These are phyloP conservation scores for Epichloe typhina DNA, from an alignment of 2,329 filamentous ascomycete genomes.

Conservation along the genomic window DNA sequence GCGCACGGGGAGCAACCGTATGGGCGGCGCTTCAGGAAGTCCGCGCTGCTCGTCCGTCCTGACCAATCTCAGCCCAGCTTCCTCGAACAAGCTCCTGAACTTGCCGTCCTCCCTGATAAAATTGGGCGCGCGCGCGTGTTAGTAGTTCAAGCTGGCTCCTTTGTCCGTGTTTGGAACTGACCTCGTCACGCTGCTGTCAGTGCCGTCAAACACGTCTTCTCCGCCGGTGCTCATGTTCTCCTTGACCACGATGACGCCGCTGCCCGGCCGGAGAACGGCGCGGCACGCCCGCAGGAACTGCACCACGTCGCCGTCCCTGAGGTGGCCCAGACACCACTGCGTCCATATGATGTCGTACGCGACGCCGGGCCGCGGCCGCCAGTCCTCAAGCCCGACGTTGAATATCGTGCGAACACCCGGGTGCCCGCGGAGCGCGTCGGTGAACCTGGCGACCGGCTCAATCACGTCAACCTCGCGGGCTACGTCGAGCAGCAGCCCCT, in stretches of 20 bases:
- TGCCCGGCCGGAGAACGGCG: constrained; percentile 18
- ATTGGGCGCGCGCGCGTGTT: neutral
- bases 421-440: constrained; percentile 42
- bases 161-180: constrained; percentile 13
- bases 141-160: no score
- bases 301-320: constrained; percentile 61
- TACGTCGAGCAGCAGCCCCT: constrained; percentile 58
- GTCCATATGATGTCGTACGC: constrained; percentile 75
- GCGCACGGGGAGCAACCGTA: constrained; percentile 52
- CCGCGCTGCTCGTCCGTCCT: constrained; percentile 60
- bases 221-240: constrained; percentile 56
- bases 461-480: constrained; percentile 67
- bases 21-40: constrained; percentile 41
- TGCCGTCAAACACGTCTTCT: constrained; percentile 58
- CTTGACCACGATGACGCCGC: constrained; percentile 26
- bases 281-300: constrained; percentile 52
- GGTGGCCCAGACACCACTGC: constrained; percentile 80
- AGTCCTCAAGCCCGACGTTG: constrained; percentile 62
- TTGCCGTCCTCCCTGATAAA: constrained; percentile 50
- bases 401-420: constrained; percentile 52
- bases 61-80: constrained; percentile 56
- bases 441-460: constrained; percentile 77
- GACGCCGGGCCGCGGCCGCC: constrained; percentile 34
- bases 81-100: constrained; percentile 54
- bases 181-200: constrained; percentile 67